phyloP scores from a whole-genome alignment of 1,284 basidiomycete species.

The Ganoderma lingzhi region DNA sequence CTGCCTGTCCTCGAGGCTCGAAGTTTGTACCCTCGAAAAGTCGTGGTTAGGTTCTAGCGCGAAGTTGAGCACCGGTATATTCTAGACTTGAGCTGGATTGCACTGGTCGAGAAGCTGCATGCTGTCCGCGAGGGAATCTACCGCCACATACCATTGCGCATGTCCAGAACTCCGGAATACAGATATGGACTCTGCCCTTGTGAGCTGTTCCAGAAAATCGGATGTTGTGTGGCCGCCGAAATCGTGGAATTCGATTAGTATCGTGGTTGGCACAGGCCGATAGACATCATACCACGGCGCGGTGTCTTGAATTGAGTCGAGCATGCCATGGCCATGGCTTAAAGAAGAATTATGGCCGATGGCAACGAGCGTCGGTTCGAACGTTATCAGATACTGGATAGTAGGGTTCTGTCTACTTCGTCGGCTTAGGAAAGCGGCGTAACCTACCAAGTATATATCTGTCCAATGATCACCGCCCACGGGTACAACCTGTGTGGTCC shows the following conservation, averaged over 20 bases:
- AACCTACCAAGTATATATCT: neutral
- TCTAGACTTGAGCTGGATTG: neutral
- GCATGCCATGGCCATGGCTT: neutral
- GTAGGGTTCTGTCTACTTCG: neutral
- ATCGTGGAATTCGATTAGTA: neutral
- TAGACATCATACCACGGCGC: neutral
- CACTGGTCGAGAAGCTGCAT: neutral
- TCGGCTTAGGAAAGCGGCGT: neutral
- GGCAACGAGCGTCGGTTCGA: neutral
- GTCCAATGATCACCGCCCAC: neutral
- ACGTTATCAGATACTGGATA: neutral
- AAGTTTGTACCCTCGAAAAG: neutral
- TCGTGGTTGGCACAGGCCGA: neutral
- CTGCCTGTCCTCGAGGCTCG: neutral
- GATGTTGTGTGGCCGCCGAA: neutral
- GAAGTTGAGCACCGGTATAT: neutral
- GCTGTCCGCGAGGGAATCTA: neutral
- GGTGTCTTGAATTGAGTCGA: neutral
- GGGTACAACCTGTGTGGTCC: neutral
- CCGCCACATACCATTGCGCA: neutral
- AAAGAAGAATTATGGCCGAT: neutral
- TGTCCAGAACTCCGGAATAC: neutral
- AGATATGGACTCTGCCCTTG: neutral
- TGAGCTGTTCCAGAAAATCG: neutral
- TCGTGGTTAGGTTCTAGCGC: neutral